phyloP scores from a whole-genome alignment of 2,329 filamentous ascomycete species.

The Monilinia fructigena region DNA sequence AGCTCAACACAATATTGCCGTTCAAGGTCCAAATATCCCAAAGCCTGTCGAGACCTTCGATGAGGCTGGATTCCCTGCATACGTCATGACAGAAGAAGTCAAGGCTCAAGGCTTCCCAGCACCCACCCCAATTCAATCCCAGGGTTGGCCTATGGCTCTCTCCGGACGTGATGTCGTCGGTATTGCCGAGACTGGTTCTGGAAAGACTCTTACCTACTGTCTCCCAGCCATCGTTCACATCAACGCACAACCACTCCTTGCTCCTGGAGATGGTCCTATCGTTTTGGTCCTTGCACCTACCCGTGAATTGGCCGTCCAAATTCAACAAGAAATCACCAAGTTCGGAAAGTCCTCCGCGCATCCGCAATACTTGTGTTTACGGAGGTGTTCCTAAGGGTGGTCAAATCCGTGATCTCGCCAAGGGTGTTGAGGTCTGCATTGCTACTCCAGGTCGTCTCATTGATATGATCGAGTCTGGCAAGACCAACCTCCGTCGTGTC shows the following conservation, averaged over 20 bases:
- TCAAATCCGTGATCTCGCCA: slow-evolving; percentile 90
- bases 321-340: slow-evolving; percentile 97
- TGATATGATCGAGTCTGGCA: slow-evolving; percentile 96
- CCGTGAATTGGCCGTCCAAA: slow-evolving; percentile 96
- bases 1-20: slow-evolving; percentile 77
- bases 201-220: slow-evolving; percentile 98
- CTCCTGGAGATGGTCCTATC: slow-evolving; percentile 93
- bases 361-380: slow-evolving; percentile 98
- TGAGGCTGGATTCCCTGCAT: slow-evolving; percentile 93
- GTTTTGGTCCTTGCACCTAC: slow-evolving; percentile 95
- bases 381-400: slow-evolving; percentile 97
- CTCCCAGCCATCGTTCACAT: slow-evolving; percentile 98
- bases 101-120: slow-evolving; percentile 95
- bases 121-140: slow-evolving; percentile 94
- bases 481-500: slow-evolving; percentile 96
- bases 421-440: slow-evolving; percentile 97
- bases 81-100: slow-evolving; percentile 98
- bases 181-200: slow-evolving; percentile 98
- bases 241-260: slow-evolving; percentile 95
- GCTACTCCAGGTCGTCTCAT: slow-evolving; percentile 96
- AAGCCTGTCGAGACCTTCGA: slow-evolving; percentile 97
- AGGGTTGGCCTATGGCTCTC: slow-evolving; percentile 98
- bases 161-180: slow-evolving; percentile 97
- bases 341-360: slow-evolving; percentile 97
- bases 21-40: slow-evolving; percentile 77